Evolutionary conservation across 176 grass and related monocot species (phyloP).

Genomic region (Saccharum spontaneum): DNA sequence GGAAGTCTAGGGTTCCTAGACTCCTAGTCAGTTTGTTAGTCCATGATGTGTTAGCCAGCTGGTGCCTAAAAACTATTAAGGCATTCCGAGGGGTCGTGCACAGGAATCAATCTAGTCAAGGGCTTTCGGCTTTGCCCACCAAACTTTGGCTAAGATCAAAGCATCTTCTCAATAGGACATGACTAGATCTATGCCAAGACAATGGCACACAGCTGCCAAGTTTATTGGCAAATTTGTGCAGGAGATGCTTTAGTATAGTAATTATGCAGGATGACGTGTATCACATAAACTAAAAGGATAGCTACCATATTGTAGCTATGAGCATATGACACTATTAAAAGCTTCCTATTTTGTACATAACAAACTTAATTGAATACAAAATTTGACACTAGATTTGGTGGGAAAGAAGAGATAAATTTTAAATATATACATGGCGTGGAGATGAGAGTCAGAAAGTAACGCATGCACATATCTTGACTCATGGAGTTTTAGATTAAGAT

Average conservation of each 20-base stretch:
- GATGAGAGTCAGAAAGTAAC: not conserved
- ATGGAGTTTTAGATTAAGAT: not conserved
- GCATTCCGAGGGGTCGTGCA: not conserved
- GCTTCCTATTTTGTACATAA: slow-evolving; percentile 20
- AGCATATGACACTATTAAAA: not conserved
- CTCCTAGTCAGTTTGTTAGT: not conserved
- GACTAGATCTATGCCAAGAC: slow-evolving; percentile 11
- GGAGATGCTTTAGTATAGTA: slow-evolving; percentile 5
- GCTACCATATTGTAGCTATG: not conserved
- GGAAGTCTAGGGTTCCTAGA: not conserved
- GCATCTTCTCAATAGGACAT: not conserved
- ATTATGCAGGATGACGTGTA: not conserved
- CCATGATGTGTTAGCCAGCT: not conserved
- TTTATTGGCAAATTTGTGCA: not conserved
- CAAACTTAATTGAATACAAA: not conserved
- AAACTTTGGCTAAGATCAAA: slow-evolving; percentile 1
- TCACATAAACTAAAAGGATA: not conserved
- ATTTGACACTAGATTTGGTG: not conserved
- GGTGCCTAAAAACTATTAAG: not conserved
- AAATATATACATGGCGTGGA: not conserved
- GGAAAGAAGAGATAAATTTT: not conserved
- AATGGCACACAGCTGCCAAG: not conserved
- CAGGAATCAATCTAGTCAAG: not conserved
- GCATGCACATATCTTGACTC: not conserved
- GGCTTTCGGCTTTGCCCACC: not conserved